Base-by-base conservation (phyloP, 805 yeast genomes). In the Candida takata region DNA sequence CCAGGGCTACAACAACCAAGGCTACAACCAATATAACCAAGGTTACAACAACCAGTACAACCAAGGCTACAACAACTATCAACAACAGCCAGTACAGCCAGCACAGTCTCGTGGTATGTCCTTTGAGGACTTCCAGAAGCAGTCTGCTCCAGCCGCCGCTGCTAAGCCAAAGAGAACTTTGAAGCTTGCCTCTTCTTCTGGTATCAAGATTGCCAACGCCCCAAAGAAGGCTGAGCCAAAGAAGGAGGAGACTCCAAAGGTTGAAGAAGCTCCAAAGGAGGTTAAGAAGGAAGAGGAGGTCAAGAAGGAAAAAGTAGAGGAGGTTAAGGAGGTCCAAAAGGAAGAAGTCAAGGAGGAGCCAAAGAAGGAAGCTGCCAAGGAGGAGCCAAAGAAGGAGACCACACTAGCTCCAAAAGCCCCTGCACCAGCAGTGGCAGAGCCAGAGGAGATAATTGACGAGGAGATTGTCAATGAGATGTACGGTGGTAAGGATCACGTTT, bases 401-500 rank as follows among this genome's bases (percentile, higher is more conserved):
- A 15, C 39, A 12, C 32, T 42, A 28, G 44, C 46, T 15, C 38
- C 41, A 13, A 44, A 35, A 39, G 41, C 53, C 9, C 41, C 48
- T 33, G 45, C 46, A 2, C 40, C 50, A 17, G 44, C 50, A 24
- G 47, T 38, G 43, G 33, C 39, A 47, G 85, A 79, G 54, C 86
- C 78, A 60, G 95, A 83, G 56, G 90, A 83, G 26, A 76, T 73
- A 52, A 70, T 88, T 38, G 96, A 90, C 58, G 84, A 84, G 54
- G 92, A 81, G 50, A 75, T 88, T 45, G 86, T 92, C 45, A 79
- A 75, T 40, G 98, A 94, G 54, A 65, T 92, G 84, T 92, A 85
- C 56, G 97, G 96, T 46, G 95, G 95, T 55, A 92, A 92, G 63
- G 98, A 90, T 60, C 98, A 92, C 66, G 75, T 92, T 59, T 88